Base-by-base conservation (phyloP, 768 basidiomycete species). In the Coprinopsis strossmayeri region DNA sequence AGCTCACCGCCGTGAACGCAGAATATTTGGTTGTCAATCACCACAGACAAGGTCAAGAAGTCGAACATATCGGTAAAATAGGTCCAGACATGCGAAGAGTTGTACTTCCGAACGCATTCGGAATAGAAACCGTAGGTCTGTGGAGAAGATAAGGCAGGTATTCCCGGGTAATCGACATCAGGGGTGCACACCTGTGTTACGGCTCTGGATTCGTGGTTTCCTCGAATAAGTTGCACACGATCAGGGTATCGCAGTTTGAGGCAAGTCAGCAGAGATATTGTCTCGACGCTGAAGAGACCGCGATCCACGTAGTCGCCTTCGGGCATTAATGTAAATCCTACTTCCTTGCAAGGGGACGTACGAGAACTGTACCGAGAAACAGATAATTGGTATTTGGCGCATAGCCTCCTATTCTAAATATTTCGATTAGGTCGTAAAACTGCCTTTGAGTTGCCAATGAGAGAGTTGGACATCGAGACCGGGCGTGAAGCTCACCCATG, bases 1-100 rank as follows among this genome's bases (percentile, higher is more conserved):
- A 28, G 65, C 74, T 48, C 57, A 91, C 95, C 95, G 58, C 96
- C 96, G 57, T 99, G 96, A 9, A 99, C 95, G 59, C 96, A 99
- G 66, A 99, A 97, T 76, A 99, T 97, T 60, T 84, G 85, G 71
- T 99, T 93, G 69, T 99, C 96, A 58, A 99, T 97, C 53, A 99
- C 96, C 49, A 95, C 94, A 27, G 91, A 93, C 49, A 99, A 73
- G 10, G 96, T 98, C 57, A 99, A 69, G 71, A 93, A 99, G 72
- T 99, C 96, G 67, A 99, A 99, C 95, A 99, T 96, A 69, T 99
- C 96, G 51, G 96, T 99, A 61, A 99, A 98, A 67, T 98, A 97
- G 23, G 91, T 93, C 96, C 96, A 99, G 27, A 97, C 95, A 58
- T 88, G 86, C 26, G 93, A 84, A 1, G 90, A 86, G 47, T 93